Evolutionary conservation across 2,329 filamentous ascomycete species (phyloP), one percentile per base, ranked within the genome.

Genomic region (Penicillium italicum): DNA sequence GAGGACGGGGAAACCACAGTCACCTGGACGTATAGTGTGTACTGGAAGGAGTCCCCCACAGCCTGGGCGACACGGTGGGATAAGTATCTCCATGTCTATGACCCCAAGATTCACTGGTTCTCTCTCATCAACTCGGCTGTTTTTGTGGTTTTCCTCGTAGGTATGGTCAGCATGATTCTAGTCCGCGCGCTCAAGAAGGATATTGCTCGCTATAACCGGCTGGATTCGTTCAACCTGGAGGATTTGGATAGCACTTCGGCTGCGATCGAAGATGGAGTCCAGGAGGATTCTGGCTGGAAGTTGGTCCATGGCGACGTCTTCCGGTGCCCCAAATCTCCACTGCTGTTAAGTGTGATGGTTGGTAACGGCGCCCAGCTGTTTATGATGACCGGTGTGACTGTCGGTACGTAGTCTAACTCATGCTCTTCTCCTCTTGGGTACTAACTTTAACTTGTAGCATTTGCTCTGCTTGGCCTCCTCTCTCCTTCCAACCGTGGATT

Each of bases 101-200:
- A 97, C 73, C 92, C 94, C 50, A 95, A 94, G 79, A 97, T 99
- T 66, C 94, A 99, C 74, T 99, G 94, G 94, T 96, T 97, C 79
- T 97, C 92, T 57, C 85, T 99, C 47, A 89, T 97, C 76, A 96
- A 96, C 75, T 97, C 92, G 34, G 90, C 94, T 47, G 86, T 97
- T 42, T 96, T 99, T 59, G 92, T 99, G 48, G 82, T 96, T 46
- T 94, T 97, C 75, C 80, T 97, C 38, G 87, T 93, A 34, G 84
- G 91, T 43, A 96, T 94, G 66, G 94, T 99, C 61, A 88, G 88
- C 74, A 96, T 92, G n/a, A 90, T 97, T 44, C 81, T 99, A 16
- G 80, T 96, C 53, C 85, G 93, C 51, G 91, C 93, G 1, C 79
- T 99, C 56, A 89, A 87, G 74, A 97, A 96, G 79, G 94, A 99